phyloP scores from a whole-genome alignment of 108 stramenopile species.

The Craspedostauros australis region DNA sequence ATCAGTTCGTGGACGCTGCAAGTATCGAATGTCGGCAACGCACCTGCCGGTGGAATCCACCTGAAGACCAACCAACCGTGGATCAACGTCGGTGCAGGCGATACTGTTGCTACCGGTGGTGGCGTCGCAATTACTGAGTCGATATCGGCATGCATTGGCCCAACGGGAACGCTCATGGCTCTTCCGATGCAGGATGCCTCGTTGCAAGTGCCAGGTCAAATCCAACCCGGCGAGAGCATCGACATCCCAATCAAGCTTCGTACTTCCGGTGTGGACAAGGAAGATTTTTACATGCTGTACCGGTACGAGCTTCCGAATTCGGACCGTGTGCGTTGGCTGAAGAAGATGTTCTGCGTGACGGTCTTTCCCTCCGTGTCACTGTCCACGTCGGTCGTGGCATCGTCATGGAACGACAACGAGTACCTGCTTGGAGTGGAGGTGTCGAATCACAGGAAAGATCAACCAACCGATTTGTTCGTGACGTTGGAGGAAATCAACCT shows the following conservation, averaged over 20 bases:
- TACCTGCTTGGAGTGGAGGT: constrained; percentile 72
- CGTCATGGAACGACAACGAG: constrained; percentile 47
- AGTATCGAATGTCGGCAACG: constrained; percentile 70
- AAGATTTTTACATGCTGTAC: constrained; percentile 77
- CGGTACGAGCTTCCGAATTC: constrained; percentile 57
- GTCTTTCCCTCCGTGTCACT: constrained; percentile 73
- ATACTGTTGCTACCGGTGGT: constrained; percentile 1
- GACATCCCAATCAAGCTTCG: constrained; percentile 73
- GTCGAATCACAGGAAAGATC: constrained; percentile 73
- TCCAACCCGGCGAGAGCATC: constrained; percentile 62
- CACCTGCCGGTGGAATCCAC: constrained; percentile 52
- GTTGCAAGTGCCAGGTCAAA: constrained; percentile 17
- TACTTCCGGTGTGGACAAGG: constrained; percentile 56
- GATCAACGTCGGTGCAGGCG: constrained; percentile 44
- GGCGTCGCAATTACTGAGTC: background rate
- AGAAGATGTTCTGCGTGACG: constrained; percentile 62
- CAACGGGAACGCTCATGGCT: constrained; percentile 70
- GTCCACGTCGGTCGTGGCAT: constrained; percentile 54
- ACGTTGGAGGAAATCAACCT: constrained; percentile 58
- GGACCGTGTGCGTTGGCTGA: constrained; percentile 43
- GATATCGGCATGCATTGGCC: constrained; percentile 63
- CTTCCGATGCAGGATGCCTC: constrained; percentile 38
- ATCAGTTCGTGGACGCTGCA: constrained; percentile 69
- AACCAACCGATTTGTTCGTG: constrained; percentile 47
- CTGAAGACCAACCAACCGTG: constrained; percentile 83